A percentile compares a stretch with the other conserved stretches of the same genome.
Evolutionary conservation across 163 green algal species (phyloP).

Genomic region (Scenedesmus sp.): DNA sequence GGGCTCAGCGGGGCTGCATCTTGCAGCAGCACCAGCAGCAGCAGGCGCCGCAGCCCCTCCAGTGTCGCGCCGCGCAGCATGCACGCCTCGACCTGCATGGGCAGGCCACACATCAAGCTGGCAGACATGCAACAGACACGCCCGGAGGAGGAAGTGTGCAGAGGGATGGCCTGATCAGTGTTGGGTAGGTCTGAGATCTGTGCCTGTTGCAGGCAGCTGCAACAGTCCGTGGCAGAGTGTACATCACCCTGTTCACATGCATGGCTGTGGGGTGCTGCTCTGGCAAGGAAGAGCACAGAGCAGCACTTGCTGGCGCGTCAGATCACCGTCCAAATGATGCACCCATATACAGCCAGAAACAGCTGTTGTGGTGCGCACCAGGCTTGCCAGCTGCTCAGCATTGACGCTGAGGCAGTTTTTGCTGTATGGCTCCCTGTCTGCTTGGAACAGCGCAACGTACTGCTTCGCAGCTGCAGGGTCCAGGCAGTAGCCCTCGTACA

Average conservation of each 20-base stretch:
- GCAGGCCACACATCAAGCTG: not conserved
- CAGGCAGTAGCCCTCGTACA: slow-evolving; percentile 70
- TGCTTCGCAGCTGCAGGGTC: slow-evolving; percentile 53
- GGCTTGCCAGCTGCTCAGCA: not conserved
- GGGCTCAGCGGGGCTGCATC: not conserved
- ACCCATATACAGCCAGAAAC: too few relatives aligned
- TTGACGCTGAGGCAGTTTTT: slow-evolving; percentile 53
- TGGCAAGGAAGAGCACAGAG: not conserved
- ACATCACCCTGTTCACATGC: not conserved
- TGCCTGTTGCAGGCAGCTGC: not conserved
- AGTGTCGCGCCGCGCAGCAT: slow-evolving; percentile 55
- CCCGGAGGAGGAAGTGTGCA: too few relatives aligned
- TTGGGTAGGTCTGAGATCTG: too few relatives aligned
- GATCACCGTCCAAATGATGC: too few relatives aligned
- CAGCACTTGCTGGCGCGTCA: not conserved
- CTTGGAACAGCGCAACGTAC: slow-evolving; percentile 51
- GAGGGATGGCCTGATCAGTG: too few relatives aligned
- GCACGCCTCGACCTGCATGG: slow-evolving; percentile 55
- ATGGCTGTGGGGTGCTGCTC: not conserved
- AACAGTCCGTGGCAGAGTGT: not conserved
- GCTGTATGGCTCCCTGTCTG: slow-evolving; percentile 50
- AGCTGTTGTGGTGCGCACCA: slow-evolving; percentile 35
- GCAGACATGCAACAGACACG: too few relatives aligned
- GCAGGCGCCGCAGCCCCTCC: slow-evolving; percentile 56
- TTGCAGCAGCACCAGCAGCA: slow-evolving; percentile 67